Percentiles rank a stretch among this genome's conserved stretches.
Evolutionary conservation across 768 basidiomycete species (phyloP).

Genomic region (Kwoniella bestiolae): DNA sequence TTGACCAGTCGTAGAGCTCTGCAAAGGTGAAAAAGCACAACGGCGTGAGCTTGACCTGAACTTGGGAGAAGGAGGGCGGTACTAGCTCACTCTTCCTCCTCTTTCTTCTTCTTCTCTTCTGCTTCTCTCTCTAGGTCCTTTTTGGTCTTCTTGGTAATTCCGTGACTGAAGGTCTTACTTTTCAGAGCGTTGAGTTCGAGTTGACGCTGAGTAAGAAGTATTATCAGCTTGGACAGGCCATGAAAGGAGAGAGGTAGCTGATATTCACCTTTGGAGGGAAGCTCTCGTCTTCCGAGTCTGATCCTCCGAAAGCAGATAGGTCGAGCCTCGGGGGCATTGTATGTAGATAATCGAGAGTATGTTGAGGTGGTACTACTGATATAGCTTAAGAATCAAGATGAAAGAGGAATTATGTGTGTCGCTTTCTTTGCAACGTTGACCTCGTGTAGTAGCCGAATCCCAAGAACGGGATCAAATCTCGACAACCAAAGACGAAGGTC

Average conservation of each 20-base stretch:
- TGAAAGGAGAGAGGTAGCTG: not conserved
- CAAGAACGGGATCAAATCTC: slow-evolving; percentile 20
- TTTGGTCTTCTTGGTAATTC: slow-evolving; percentile 81
- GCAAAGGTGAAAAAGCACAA: not conserved
- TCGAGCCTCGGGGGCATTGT: slow-evolving; percentile 53
- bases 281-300: slow-evolving; percentile 52
- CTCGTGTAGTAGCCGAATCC: too few species aligned
- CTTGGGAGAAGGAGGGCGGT: not conserved
- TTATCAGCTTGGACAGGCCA: not conserved
- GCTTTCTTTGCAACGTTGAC: too few species aligned
- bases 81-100: slow-evolving; percentile 54
- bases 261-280: slow-evolving; percentile 43
- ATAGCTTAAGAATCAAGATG: too few species aligned
- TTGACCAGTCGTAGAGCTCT: slow-evolving; percentile 52
- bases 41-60: slow-evolving; percentile 4
- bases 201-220: slow-evolving; percentile 66
- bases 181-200: slow-evolving; percentile 78
- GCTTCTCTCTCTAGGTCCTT: slow-evolving; percentile 91
- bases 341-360: too few species aligned
- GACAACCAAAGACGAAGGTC: too few species aligned
- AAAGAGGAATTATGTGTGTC: too few species aligned
- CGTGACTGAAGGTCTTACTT: slow-evolving; percentile 80
- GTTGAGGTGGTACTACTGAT: not conserved
- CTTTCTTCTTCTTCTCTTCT: slow-evolving; percentile 79
- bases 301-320: slow-evolving; percentile 54